Evolutionary conservation across 495 filamentous ascomycete genomes (phyloP).

Genomic region (Hypoxylon crocopeplum): DNA sequence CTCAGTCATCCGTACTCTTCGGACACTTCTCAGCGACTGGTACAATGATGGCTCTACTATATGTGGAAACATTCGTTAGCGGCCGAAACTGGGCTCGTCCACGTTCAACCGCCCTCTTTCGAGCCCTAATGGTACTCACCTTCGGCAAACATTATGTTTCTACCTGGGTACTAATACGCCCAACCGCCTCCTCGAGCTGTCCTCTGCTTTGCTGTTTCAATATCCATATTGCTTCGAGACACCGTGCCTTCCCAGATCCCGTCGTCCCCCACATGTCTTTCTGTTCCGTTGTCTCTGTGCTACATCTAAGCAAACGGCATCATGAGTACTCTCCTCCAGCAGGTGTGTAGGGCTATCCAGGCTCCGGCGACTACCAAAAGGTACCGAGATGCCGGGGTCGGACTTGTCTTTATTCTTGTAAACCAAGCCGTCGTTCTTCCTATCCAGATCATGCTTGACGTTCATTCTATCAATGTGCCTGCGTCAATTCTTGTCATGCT

Average conservation of each 20-base stretch:
- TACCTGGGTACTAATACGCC: not conserved
- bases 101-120: not conserved
- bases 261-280: constrained; percentile 30
- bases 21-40: constrained; percentile 9
- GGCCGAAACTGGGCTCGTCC: not conserved
- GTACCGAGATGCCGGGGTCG: constrained; percentile 36
- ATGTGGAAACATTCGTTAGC: constrained; percentile 3
- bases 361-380: constrained; percentile 25
- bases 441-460: constrained; percentile 31
- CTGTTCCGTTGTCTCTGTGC: constrained; percentile 18
- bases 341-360: constrained; percentile 33
- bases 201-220: constrained; percentile 8
- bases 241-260: constrained; percentile 1
- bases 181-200: not conserved
- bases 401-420: constrained; percentile 26
- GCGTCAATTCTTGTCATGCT: constrained; percentile 40
- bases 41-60: constrained; percentile 15
- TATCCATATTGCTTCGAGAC: constrained; percentile 22
- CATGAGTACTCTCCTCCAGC: constrained; percentile 23
- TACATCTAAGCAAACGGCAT: constrained; percentile 14
- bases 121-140: not conserved
- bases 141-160: too few species aligned
- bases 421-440: constrained; percentile 35
- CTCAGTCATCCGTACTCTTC: constrained; percentile 14
- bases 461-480: constrained; percentile 36